A percentile compares a stretch with the other conserved stretches of the same genome.
phyloP scores from a whole-genome alignment of 352 stramenopile genomes.

The Pelagophyceae sp. region DNA sequence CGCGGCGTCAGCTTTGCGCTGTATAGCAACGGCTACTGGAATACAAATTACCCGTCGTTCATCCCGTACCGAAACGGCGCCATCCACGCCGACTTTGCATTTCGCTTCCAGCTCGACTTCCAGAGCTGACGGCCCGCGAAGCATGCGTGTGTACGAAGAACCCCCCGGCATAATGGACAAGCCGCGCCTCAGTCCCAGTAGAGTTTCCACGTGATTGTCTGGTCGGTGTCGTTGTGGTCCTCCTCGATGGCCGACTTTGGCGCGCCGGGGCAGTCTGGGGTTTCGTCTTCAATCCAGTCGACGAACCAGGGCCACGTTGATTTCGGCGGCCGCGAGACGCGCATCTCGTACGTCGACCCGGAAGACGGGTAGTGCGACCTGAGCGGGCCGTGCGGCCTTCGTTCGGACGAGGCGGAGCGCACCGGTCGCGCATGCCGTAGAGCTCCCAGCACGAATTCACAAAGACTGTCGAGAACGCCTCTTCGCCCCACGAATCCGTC shows the following conservation, averaged over 20 bases:
- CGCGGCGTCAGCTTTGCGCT: background rate
- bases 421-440: conserved; percentile 8
- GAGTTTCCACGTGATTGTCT: background rate
- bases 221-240: background rate
- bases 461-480: background rate
- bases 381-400: too few species aligned
- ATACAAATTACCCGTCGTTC: background rate
- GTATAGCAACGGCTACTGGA: background rate
- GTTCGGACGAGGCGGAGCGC: too few species aligned
- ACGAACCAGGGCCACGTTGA: background rate
- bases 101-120: background rate
- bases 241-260: background rate
- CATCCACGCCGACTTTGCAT: background rate
- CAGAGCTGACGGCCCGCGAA: too few species aligned
- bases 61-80: background rate
- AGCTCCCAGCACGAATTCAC: background rate
- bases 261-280: background rate
- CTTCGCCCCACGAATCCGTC: background rate
- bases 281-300: background rate
- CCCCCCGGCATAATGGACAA: too few species aligned
- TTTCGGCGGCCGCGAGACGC: background rate
- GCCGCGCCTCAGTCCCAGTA: too few species aligned
- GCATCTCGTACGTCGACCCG: background rate
- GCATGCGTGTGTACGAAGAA: background rate
- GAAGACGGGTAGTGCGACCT: background rate